Evolutionary conservation across 2,329 filamentous ascomycete genomes (phyloP).

Genomic region (Ceratocystis huliohia): DNA sequence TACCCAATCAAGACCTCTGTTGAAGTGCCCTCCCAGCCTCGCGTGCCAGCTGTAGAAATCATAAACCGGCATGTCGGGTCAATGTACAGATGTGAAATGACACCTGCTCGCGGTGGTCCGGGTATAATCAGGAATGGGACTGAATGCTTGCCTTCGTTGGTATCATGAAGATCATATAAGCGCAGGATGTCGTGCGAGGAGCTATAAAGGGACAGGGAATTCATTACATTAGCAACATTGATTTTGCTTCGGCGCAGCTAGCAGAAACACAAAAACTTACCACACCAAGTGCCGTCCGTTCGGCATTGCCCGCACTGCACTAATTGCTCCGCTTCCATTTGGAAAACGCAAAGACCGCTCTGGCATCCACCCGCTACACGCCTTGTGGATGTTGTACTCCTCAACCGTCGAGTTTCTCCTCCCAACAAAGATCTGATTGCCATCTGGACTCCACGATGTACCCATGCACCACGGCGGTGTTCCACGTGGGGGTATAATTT

Average conservation of each 20-base stretch:
- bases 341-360: constrained; percentile 78
- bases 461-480: constrained; percentile 97
- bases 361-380: constrained; percentile 52
- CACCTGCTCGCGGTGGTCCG: constrained; percentile 68
- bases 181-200: constrained; percentile 88
- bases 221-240: no score
- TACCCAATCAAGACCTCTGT: constrained; percentile 92
- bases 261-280: constrained; percentile 25
- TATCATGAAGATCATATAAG: constrained; percentile 72
- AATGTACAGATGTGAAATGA: constrained; percentile 74
- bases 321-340: constrained; percentile 76
- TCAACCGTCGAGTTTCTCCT: constrained; percentile 86
- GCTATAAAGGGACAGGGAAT: constrained; percentile 31
- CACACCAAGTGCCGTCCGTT: constrained; percentile 89
- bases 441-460: constrained; percentile 89
- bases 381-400: constrained; percentile 79
- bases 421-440: constrained; percentile 89
- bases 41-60: constrained; percentile 79
- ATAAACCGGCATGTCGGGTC: constrained; percentile 84
- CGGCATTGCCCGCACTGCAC: constrained; percentile 75
- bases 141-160: constrained; percentile 53
- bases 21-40: constrained; percentile 83
- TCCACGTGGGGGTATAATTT: constrained; percentile 58
- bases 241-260: no score
- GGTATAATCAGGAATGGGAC: constrained; percentile 96